phyloP scores from a whole-genome alignment of 495 filamentous ascomycete genomes.

The Penicillium macrosclerotiorum region DNA sequence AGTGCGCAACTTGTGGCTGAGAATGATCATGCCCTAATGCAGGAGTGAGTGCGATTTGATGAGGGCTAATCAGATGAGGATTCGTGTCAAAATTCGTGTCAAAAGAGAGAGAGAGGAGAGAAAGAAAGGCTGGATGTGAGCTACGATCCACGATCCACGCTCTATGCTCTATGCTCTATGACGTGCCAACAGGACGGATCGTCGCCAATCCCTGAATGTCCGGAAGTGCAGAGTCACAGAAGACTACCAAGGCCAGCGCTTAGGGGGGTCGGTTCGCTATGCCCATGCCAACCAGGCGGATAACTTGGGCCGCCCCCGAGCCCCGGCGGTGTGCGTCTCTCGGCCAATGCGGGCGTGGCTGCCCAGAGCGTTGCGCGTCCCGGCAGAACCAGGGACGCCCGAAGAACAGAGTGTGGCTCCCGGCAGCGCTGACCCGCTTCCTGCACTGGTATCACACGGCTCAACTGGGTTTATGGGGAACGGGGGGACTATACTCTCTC shows the following conservation, averaged over 20 bases:
- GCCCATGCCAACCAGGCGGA: no score
- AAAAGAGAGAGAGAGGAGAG: no score
- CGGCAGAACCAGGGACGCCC: constrained; percentile 6
- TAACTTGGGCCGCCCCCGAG: background rate
- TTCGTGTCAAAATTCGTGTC: background rate
- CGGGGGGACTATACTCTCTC: no score
- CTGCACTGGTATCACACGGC: background rate
- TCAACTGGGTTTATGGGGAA: no score
- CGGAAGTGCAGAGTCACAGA: background rate
- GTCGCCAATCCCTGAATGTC: no score
- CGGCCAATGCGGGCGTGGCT: background rate
- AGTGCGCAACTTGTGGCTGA: constrained; percentile 3
- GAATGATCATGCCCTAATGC: background rate
- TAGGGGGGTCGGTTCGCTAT: background rate
- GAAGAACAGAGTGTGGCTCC: background rate
- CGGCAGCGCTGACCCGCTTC: constrained; percentile 10
- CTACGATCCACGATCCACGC: no score
- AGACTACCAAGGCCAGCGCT: background rate
- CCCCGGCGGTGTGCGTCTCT: constrained; percentile 4
- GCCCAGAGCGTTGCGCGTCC: constrained; percentile 11
- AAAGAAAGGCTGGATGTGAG: no score
- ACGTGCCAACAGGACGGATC: no score
- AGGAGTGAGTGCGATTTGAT: background rate
- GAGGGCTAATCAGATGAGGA: background rate
- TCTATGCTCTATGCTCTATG: no score